Base-by-base conservation (phyloP, 1,284 basidiomycete species). In the Meira miltonrushii region DNA sequence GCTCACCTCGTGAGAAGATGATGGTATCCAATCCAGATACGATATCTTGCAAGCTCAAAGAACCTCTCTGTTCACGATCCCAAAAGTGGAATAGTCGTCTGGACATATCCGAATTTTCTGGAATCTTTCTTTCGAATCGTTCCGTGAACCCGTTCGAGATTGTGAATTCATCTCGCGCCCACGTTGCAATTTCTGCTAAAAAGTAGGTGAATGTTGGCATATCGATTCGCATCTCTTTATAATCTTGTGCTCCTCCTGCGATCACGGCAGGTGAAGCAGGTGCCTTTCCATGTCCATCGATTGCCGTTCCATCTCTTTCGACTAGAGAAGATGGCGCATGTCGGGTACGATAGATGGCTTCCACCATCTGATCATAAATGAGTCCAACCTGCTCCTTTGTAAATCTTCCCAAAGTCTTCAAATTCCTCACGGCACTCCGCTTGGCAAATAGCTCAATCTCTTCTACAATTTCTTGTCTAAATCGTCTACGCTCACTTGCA, bases 361-460 rank as follows among this genome's bases (percentile, higher is more conserved):
- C 77, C n/a, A 72, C 75, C 47, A 77, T 63, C 50, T 77, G 73
- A 41, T 77, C 75, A 46, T 77, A 75, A 39, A 77, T 71, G 33
- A 77, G 59, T 2, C 67, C 72, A n/a, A 85, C 87, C 77, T 94
- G 88, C 11, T 94, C 91, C 78, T 95, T 94, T 59, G 81, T 83
- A 78, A 98, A 94, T 37, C 87, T 83, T 1, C 88, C 91, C 0
- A 91, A 82, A 1, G 85, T 85, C 75, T 86, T 86, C 54, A 99
- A 83, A 73, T 94, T 97, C 56, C 95, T 85, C 46, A 99, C 82
- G 0, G 94, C 90, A 0, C 92, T 86, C n/a, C 95, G 87, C 79
- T 94, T 96, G 21, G 93, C 88, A 80, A 97, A 99, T 6, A 86
- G 86, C 80, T 99, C 95, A 67, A 99, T 93, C 73, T 87, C 90